Percentiles rank a stretch among this genome's conserved stretches.
phyloP scores from a whole-genome alignment of 2,329 filamentous ascomycete species.

The Thyridium curvatum region DNA sequence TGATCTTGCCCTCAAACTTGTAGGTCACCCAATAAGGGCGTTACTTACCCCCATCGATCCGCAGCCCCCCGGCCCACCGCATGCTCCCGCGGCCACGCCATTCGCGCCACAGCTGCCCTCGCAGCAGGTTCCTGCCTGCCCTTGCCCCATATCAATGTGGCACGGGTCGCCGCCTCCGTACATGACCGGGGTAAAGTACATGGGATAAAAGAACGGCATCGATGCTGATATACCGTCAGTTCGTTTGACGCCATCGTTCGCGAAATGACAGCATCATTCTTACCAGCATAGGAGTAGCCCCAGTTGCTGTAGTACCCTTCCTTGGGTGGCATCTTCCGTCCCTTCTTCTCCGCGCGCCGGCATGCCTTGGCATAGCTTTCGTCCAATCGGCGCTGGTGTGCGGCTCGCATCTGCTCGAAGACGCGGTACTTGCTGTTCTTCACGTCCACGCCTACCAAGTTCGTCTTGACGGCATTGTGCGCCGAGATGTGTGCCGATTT shows the following conservation, averaged over 20 bases:
- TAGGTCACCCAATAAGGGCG: neutral
- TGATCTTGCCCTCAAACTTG: neutral
- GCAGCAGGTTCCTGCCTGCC: slow-evolving; percentile 32
- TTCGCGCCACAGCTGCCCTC: slow-evolving; percentile 41
- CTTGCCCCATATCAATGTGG: slow-evolving; percentile 20
- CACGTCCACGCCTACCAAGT: slow-evolving; percentile 4
- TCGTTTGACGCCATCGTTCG: no score
- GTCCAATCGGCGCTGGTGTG: slow-evolving; percentile 34
- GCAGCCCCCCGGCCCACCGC: slow-evolving; percentile 32
- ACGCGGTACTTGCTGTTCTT: slow-evolving; percentile 4
- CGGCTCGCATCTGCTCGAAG: slow-evolving; percentile 24
- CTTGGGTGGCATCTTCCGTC: slow-evolving; percentile 37
- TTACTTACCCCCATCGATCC: slow-evolving; percentile 14
- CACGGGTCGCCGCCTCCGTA: slow-evolving; percentile 40
- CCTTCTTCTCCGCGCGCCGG: slow-evolving; percentile 42
- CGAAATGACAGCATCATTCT: neutral
- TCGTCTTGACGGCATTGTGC: slow-evolving; percentile 57
- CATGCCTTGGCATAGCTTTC: slow-evolving; percentile 49
- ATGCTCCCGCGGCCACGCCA: slow-evolving; percentile 34
- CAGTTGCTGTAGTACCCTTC: slow-evolving; percentile 47
- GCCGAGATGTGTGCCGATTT: slow-evolving; percentile 65
- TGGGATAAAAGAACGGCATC: slow-evolving; percentile 36
- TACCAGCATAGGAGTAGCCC: slow-evolving; percentile 41
- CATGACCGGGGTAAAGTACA: slow-evolving; percentile 34
- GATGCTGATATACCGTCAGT: slow-evolving; percentile 22